phyloP scores from a whole-genome alignment of 2,329 filamentous ascomycete genomes.

The Fusarium sp. region DNA sequence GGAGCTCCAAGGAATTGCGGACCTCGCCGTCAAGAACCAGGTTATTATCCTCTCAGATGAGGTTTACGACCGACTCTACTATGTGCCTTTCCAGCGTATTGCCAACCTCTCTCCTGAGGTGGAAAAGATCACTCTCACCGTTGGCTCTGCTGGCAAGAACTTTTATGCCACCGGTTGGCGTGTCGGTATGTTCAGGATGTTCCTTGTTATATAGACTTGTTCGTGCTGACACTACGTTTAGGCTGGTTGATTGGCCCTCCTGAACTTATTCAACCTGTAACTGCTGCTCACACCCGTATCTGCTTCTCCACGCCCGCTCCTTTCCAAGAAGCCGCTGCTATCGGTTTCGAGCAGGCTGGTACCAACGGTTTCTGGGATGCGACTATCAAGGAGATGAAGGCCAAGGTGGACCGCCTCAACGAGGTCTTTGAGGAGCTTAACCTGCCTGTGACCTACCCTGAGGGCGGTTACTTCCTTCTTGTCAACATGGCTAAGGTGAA shows the following conservation, averaged over 20 bases:
- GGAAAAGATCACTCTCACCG: constrained; percentile 88
- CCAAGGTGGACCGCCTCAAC: constrained; percentile 90
- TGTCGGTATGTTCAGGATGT: constrained; percentile 67
- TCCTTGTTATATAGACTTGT: fast-evolving
- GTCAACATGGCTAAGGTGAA: constrained; percentile 93
- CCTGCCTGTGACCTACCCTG: constrained; percentile 89
- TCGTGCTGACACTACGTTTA: constrained; percentile 17
- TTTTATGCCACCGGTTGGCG: constrained; percentile 99
- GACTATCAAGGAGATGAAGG: constrained; percentile 88
- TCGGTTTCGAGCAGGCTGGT: constrained; percentile 94
- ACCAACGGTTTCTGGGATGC: constrained; percentile 88
- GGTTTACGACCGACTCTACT: constrained; percentile 96
- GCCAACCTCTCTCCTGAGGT: constrained; percentile 93
- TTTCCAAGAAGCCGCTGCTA: constrained; percentile 92
- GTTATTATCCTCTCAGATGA: constrained; percentile 94
- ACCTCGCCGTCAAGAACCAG: constrained; percentile 91
- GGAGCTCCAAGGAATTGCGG: constrained; percentile 87
- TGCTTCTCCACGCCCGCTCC: constrained; percentile 96
- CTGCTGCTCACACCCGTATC: constrained; percentile 93
- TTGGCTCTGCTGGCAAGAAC: constrained; percentile 97
- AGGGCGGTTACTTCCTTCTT: constrained; percentile 97
- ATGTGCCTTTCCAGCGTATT: constrained; percentile 93
- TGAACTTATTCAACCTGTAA: constrained; percentile 90
- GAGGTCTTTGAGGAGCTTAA: constrained; percentile 82
- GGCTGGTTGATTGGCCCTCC: constrained; percentile 94